phyloP scores from a whole-genome alignment of 1,139 yeast species.

The Meyerozyma guilliermondii region DNA sequence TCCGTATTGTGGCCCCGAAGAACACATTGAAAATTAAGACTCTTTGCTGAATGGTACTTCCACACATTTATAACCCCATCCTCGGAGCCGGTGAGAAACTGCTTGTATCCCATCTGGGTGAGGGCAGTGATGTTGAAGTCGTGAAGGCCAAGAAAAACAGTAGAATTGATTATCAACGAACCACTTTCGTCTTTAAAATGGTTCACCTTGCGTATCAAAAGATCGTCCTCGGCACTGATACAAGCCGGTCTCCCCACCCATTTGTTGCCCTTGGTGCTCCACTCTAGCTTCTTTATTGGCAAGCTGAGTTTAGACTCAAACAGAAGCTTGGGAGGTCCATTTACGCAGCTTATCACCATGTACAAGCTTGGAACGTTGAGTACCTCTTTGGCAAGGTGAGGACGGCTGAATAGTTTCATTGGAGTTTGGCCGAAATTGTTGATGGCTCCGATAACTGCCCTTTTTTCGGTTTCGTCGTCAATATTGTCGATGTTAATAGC shows the following conservation, averaged over 20 bases:
- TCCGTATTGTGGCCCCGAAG: slow-evolving; percentile 51
- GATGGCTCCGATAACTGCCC: slow-evolving; percentile 75
- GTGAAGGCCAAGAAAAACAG: slow-evolving; percentile 38
- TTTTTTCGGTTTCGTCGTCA: slow-evolving; percentile 64
- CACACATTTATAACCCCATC: slow-evolving; percentile 55
- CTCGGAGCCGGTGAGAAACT: slow-evolving; percentile 49
- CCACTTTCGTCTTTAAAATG: slow-evolving; percentile 24
- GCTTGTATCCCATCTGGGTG: slow-evolving; percentile 32
- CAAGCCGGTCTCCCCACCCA: slow-evolving; percentile 47
- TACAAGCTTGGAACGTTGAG: slow-evolving; percentile 32
- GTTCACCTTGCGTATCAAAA: slow-evolving; percentile 33
- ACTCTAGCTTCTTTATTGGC: slow-evolving; percentile 37
- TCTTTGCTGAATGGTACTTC: slow-evolving; percentile 31
- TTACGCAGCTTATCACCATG: slow-evolving; percentile 17
- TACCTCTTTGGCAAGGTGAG: slow-evolving; percentile 54
- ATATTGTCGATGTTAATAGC: slow-evolving; percentile 72
- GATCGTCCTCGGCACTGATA: slow-evolving; percentile 32
- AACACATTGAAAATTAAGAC: slow-evolving; percentile 39
- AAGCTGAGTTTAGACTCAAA: slow-evolving; percentile 32
- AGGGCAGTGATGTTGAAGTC: slow-evolving; percentile 28
- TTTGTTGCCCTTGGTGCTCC: slow-evolving; percentile 23
- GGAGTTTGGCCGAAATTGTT: slow-evolving; percentile 94
- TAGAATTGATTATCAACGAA: slow-evolving; percentile 38
- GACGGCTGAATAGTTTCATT: slow-evolving; percentile 54
- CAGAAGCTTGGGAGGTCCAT: slow-evolving; percentile 20